Evolutionary conservation across 495 filamentous ascomycete species (phyloP), one percentile per base, ranked within the genome.

Genomic region (Usnea hakonensis): DNA sequence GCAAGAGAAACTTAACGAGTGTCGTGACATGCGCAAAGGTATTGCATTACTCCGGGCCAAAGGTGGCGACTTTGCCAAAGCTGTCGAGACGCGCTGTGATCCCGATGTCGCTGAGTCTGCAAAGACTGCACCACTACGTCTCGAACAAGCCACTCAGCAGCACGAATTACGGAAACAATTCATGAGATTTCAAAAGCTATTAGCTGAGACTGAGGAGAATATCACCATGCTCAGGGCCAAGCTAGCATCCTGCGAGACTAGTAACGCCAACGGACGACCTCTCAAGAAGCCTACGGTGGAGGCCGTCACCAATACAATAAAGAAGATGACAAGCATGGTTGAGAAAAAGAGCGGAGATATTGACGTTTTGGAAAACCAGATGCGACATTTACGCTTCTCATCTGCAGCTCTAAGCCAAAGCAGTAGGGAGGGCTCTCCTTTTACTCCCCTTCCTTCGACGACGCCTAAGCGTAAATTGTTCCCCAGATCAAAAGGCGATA

Each of bases 251-350:
- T 55, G 62, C 13, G 74, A 81, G 46, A 58, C 60, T n/a, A 70
- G 73, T 28, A 74, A 75, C 23, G 75, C 71, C n/a, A 70, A 64
- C 60, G 69, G 73, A 2, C 71, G 68, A 30, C 59, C 72, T 16
- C 69, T 74, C 2, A 69, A 79, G 46, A 76, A 79, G n/a, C 95
- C 94, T 3, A 97, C 93, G 0, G 87, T 96, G 2, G 95, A 97
- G 65, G 90, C 90, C 10, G 90, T 97, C 23, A 84, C 89, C 48
- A 88, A 87, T 55, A 97, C 95, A 8, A 95, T 99, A 64, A 77
- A 77, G 57, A 96, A 94, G 60, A 89, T 99, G 84, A 97, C 91
- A 57, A 83, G 76, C 63, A 95, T 97, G 90, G 87, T 87, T 0
- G 89, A 96, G 76, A 86, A 86, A 73, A 88, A 86, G 70, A 90